These are phyloP conservation scores for Aspergillus puulaauensis DNA, from an alignment of 2,329 filamentous ascomycete species.

Conservation along the genomic window DNA sequence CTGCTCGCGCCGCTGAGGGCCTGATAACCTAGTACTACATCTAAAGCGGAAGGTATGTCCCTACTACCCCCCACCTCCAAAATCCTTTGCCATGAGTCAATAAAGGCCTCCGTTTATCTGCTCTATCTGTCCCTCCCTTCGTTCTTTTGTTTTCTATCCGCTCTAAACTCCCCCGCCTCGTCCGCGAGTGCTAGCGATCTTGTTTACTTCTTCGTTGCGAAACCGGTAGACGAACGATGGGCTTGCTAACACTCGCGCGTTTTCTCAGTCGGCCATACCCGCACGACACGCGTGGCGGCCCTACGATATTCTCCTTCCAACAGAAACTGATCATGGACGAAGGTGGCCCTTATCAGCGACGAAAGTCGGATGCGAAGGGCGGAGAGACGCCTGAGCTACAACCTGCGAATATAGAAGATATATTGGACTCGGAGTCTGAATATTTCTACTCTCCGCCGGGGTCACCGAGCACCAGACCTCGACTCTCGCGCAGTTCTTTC, in stretches of 20 bases:
- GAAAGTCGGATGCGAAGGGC: constrained; percentile 23
- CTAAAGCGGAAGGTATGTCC: constrained; percentile 5
- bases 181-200: neutral
- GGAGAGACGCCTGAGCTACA: constrained; percentile 26
- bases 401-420: constrained; percentile 23
- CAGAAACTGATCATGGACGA: constrained; percentile 37
- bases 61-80: constrained; percentile 1
- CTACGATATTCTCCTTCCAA: constrained; percentile 38
- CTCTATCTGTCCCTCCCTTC: neutral
- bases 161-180: neutral
- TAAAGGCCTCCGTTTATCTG: constrained; percentile 7
- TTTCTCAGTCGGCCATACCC: constrained; percentile 39
- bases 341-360: constrained; percentile 18
- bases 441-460: constrained; percentile 30
- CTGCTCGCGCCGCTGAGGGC: neutral
- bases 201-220: neutral
- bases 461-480: constrained; percentile 22
- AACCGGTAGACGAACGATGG: constrained; percentile 23
- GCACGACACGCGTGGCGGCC: constrained; percentile 30
- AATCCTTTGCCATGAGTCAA: constrained; percentile 1
- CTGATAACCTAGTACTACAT: constrained; percentile 5
- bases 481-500: constrained; percentile 74
- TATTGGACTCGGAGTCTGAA: constrained; percentile 31
- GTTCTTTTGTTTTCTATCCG: neutral
- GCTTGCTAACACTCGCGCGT: constrained; percentile 39